Evolutionary conservation across 768 basidiomycete genomes (phyloP), one percentile per base, ranked within the genome.

Genomic region (Termitomyces sp.): DNA sequence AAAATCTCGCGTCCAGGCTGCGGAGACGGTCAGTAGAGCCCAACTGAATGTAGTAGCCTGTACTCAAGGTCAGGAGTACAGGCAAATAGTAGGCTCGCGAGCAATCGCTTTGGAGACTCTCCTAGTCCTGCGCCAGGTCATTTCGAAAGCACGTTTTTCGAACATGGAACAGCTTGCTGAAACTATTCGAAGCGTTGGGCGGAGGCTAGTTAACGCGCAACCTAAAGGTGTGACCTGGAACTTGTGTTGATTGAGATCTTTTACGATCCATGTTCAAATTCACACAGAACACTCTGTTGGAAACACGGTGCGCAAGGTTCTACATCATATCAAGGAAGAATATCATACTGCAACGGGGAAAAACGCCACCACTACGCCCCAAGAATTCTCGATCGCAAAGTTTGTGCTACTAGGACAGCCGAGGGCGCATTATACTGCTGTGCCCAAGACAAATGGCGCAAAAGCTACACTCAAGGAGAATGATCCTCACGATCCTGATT

Each of bases 251-350:
- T 57, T 52, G 21, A 21, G 17, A n/a, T 3, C 10, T 16, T 8
- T 41, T 12, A 32, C 17, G 42, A 44, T 44, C 51, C 41, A 56
- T 17, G 46, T 35, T 39, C 21, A 32, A 54, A 54, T 43, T 53
- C 42, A 51, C 42, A 51, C 72, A 98, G 97, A 99, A 68, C 88
- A 95, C 66, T 90, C 94, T 44, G 89, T 97, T 35, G 94, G 94
- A 23, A 98, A 98, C 68, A 95, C 95, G 21, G 88, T 95, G 40
- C 85, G 94, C 39, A 93, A 93, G 66, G 86, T 98, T 23, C 76
- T 98, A 27, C 93, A 95, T 67, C 89, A 97, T 66, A 88, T 99
- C 56, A 83, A 94, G 49, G 97, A 99, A 71, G 97, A 99, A 67
- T 95, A 94, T 69, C 79, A 89, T 58, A 90, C 94, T 4, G 92